A percentile compares a stretch with the other conserved stretches of the same genome.
These are phyloP conservation scores for Dipodascus geniculatus DNA, from an alignment of 805 yeast genomes.

Conservation along the genomic window DNA sequence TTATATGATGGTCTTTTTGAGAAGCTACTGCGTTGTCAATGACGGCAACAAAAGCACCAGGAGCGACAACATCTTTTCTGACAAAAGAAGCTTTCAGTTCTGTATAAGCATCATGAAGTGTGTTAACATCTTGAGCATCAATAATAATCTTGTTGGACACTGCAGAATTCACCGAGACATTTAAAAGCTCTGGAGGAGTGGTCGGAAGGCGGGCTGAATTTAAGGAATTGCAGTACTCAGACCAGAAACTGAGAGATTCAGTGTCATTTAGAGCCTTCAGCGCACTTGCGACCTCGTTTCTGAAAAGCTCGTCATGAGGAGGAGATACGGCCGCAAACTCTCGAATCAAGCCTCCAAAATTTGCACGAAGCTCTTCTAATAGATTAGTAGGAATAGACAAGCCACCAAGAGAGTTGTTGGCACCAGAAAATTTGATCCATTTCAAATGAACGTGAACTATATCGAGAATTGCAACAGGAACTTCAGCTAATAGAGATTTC, in stretches of 20 bases:
- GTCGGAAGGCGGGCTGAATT: background rate
- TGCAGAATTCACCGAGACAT: slow-evolving; percentile 3
- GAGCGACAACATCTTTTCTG: slow-evolving; percentile 10
- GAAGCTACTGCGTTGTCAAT: slow-evolving; percentile 11
- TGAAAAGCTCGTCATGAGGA: slow-evolving; percentile 1
- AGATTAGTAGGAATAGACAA: slow-evolving; percentile 11
- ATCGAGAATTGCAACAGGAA: slow-evolving; percentile 7
- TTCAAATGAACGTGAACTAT: slow-evolving; percentile 10
- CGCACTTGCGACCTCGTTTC: slow-evolving; percentile 5
- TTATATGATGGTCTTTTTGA: background rate
- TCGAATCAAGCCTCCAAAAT: slow-evolving; percentile 7
- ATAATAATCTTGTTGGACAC: slow-evolving; percentile 12
- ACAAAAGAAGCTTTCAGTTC: slow-evolving; percentile 10
- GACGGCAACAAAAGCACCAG: slow-evolving; percentile 13
- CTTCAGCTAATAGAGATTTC: slow-evolving; percentile 5
- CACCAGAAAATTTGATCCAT: slow-evolving; percentile 10
- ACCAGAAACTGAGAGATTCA: slow-evolving; percentile 4
- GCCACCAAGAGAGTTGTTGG: slow-evolving; percentile 9
- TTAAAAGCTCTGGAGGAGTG: slow-evolving; percentile 3
- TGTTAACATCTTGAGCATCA: slow-evolving; percentile 8
- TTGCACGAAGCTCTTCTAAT: slow-evolving; percentile 5
- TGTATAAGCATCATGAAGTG: slow-evolving; percentile 1
- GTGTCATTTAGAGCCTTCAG: slow-evolving; percentile 5
- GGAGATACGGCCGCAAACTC: slow-evolving; percentile 7
- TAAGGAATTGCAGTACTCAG: background rate